Conservation (phyloP, 345 rosid genomes). For the Anastatica hierochuntica region DNA sequence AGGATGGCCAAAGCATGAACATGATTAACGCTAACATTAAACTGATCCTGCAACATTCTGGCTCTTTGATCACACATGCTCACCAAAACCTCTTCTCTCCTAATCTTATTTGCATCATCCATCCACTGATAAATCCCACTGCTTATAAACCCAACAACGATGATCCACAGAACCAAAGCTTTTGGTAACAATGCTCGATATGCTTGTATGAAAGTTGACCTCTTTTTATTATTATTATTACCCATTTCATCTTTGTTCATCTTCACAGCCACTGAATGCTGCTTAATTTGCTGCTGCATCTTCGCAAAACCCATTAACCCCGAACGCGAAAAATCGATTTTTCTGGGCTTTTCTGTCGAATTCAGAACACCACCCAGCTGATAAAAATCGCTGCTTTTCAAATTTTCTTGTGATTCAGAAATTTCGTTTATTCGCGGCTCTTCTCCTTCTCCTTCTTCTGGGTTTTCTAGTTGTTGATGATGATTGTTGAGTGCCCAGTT, state of each 20-base stretch:
- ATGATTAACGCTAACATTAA: slow-evolving; percentile 94
- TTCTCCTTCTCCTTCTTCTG: slow-evolving; percentile 11
- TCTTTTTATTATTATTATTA: slow-evolving; percentile 31
- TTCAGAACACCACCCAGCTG: neutral
- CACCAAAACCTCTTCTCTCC: slow-evolving; percentile 64
- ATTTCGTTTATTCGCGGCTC: neutral
- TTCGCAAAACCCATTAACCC: slow-evolving; percentile 47
- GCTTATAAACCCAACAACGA: slow-evolving; percentile 39
- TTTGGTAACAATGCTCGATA: slow-evolving; percentile 64
- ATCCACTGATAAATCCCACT: slow-evolving; percentile 38
- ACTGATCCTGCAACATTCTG: slow-evolving; percentile 95
- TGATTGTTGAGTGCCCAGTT: slow-evolving; percentile 30
- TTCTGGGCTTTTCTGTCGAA: slow-evolving; percentile 1
- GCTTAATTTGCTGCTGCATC: slow-evolving; percentile 44
- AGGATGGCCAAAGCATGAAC: slow-evolving; percentile 96
- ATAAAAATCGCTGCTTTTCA: slow-evolving; percentile 16
- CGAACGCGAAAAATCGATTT: slow-evolving; percentile 20
- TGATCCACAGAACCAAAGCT: slow-evolving; percentile 44
- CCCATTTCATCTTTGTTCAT: too few species aligned
- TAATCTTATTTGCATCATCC: slow-evolving; percentile 52
- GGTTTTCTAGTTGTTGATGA: slow-evolving; percentile 15
- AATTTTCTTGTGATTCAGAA: neutral
- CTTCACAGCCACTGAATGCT: slow-evolving; percentile 51
- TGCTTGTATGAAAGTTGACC: slow-evolving; percentile 57
- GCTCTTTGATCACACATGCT: slow-evolving; percentile 98